Percentiles rank a stretch among this genome's conserved stretches.
phyloP scores from a whole-genome alignment of 495 filamentous ascomycete species.

The Penicillium herquei region DNA sequence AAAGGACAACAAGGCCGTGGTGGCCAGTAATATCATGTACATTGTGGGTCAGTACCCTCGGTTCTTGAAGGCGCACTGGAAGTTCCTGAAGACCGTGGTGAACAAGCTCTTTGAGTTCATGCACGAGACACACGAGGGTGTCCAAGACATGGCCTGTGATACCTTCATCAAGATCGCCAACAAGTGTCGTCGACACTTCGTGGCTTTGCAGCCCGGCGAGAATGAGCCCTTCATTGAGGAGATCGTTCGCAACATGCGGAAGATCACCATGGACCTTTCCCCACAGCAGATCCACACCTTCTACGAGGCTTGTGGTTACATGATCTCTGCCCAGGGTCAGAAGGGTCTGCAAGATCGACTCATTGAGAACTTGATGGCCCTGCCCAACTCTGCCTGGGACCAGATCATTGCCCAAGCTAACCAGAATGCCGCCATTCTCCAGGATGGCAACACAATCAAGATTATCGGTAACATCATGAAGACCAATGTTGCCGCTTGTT shows the following conservation, averaged over 20 bases:
- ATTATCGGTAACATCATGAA: slow-evolving; percentile 99
- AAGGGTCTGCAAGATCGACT: slow-evolving; percentile 86
- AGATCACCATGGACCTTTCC: slow-evolving; percentile 90
- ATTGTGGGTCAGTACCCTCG: slow-evolving; percentile 98
- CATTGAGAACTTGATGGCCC: slow-evolving; percentile 86
- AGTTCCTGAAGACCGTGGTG: slow-evolving; percentile 98
- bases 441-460: slow-evolving; percentile 93
- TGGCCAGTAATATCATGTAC: slow-evolving; percentile 99
- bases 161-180: slow-evolving; percentile 99
- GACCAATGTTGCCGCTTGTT: slow-evolving; percentile 96
- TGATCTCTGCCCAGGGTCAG: slow-evolving; percentile 97
- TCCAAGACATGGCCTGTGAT: slow-evolving; percentile 99
- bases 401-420: slow-evolving; percentile 84
- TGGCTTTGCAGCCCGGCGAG: slow-evolving; percentile 92
- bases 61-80: slow-evolving; percentile 98
- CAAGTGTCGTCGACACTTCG: slow-evolving; percentile 96
- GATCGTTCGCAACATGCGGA: slow-evolving; percentile 90
- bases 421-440: slow-evolving; percentile 74
- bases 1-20: slow-evolving; percentile 98
- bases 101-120: slow-evolving; percentile 99
- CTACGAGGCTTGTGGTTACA: slow-evolving; percentile 98
- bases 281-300: slow-evolving; percentile 98
- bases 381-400: slow-evolving; percentile 94
- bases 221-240: slow-evolving; percentile 97
- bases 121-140: slow-evolving; percentile 99